Evolutionary conservation across 345 rosid species (phyloP).

Genomic region (Jatropha curcas): DNA sequence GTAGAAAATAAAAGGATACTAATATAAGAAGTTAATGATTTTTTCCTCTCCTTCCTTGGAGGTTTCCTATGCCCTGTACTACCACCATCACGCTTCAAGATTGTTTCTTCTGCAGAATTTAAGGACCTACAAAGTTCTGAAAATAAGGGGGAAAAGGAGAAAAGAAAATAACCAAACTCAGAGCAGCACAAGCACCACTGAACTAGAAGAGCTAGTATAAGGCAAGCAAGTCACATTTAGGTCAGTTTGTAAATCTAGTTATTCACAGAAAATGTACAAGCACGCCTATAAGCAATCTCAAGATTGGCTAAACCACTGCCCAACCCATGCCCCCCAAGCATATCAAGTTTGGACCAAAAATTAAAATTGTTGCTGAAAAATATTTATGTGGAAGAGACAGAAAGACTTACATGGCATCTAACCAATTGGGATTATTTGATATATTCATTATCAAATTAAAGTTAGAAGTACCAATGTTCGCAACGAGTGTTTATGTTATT

Average conservation of each 20-base stretch:
- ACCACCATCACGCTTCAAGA: slow-evolving; percentile 39
- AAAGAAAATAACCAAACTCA: slow-evolving; percentile 29
- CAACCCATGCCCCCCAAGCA: slow-evolving; percentile 1
- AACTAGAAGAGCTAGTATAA: slow-evolving; percentile 9
- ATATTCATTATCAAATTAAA: neutral
- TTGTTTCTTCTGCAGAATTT: slow-evolving; percentile 30
- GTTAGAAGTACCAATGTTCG: neutral
- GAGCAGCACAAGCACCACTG: slow-evolving; percentile 26
- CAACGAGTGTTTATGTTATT: neutral
- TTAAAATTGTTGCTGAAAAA: neutral
- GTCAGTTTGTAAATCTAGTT: neutral
- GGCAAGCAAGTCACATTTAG: neutral
- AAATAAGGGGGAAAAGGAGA: slow-evolving; percentile 17
- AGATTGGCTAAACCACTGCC: neutral
- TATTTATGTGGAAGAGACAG: neutral
- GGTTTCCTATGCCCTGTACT: slow-evolving; percentile 44
- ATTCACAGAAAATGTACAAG: neutral
- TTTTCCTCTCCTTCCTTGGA: slow-evolving; percentile 60
- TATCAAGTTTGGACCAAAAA: neutral
- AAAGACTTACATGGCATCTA: neutral
- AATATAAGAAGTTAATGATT: slow-evolving; percentile 35
- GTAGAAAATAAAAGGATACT: slow-evolving; percentile 43
- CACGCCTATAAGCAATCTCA: neutral
- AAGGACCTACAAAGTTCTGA: slow-evolving; percentile 58
- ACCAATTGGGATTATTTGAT: neutral